A percentile compares a stretch with the other conserved stretches of the same genome.
phyloP scores from a whole-genome alignment of 441 rosid genomes.

The Syzygium syzygioides region DNA sequence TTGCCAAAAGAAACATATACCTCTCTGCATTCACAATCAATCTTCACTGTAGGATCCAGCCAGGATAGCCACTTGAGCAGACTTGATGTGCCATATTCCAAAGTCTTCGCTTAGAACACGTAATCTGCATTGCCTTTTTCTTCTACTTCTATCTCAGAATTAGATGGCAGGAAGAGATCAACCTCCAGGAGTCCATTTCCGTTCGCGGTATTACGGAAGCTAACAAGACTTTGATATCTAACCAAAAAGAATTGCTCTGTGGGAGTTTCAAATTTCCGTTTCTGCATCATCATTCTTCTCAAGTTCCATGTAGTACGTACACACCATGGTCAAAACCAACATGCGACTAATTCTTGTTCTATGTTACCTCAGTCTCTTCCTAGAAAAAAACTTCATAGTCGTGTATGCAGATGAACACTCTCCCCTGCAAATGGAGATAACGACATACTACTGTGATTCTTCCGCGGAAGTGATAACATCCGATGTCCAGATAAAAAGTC shows the following conservation, averaged over 20 bases:
- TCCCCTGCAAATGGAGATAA: not conserved
- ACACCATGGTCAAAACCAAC: not conserved
- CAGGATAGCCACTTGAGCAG: not conserved
- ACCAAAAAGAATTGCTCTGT: not conserved
- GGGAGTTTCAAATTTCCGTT: not conserved
- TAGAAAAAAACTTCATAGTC: not conserved
- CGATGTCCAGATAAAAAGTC: not conserved
- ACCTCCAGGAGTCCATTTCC: not conserved
- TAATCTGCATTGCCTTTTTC: not conserved
- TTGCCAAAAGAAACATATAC: not conserved
- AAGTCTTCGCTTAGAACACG: not conserved
- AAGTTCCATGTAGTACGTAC: not conserved
- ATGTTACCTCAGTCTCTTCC: not conserved
- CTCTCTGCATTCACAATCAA: not conserved
- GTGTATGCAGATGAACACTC: not conserved
- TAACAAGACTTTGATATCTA: not conserved
- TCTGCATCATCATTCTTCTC: not conserved
- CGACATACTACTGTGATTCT: not conserved
- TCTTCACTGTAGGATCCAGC: not conserved
- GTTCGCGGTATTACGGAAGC: not conserved
- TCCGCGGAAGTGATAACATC: not conserved
- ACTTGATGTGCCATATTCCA: not conserved
- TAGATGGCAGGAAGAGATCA: not conserved
- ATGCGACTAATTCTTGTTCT: not conserved
- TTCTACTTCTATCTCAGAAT: not conserved